Evolutionary conservation across 176 grass and related monocot genomes (phyloP).

Genomic region (Avena insularis): DNA sequence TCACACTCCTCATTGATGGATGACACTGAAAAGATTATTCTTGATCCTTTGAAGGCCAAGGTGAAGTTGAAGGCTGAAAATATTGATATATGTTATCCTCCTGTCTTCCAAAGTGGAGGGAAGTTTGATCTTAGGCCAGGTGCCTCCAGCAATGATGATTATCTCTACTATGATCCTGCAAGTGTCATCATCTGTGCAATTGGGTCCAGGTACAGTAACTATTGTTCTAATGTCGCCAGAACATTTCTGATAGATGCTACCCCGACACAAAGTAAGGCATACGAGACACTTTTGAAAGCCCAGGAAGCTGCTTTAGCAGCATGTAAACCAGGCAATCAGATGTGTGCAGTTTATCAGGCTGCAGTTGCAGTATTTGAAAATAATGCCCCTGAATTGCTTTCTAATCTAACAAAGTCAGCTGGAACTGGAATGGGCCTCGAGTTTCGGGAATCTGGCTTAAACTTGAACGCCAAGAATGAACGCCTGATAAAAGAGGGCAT

Average conservation of each 20-base stretch:
- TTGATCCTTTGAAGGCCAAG: constrained; percentile 79
- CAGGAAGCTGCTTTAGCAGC: constrained; percentile 77
- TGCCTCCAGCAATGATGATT: constrained; percentile 84
- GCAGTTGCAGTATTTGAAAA: constrained; percentile 65
- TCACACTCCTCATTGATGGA: constrained; percentile 88
- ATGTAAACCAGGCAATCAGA: constrained; percentile 69
- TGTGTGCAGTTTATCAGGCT: constrained; percentile 67
- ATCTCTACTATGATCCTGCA: constrained; percentile 86
- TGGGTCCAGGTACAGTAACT: constrained; percentile 80
- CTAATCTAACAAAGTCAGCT: constrained; percentile 76
- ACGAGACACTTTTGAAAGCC: constrained; percentile 89
- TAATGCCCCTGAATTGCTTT: constrained; percentile 77
- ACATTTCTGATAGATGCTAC: constrained; percentile 88
- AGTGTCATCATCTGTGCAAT: constrained; percentile 93
- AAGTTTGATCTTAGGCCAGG: constrained; percentile 90
- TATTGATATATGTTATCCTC: constrained; percentile 96
- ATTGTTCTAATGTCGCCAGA: constrained; percentile 93
- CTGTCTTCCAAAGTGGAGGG: constrained; percentile 91
- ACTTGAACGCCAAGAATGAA: constrained; percentile 76
- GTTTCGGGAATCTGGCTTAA: constrained; percentile 87
- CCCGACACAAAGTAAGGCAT: constrained; percentile 68
- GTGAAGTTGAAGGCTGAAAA: constrained; percentile 90
- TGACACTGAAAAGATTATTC: constrained; percentile 83
- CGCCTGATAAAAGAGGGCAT: constrained; percentile 67
- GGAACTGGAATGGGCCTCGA: constrained; percentile 95